Evolutionary conservation across 2,329 filamentous ascomycete species (phyloP).

Genomic region (Sporothrix variecibatus): DNA sequence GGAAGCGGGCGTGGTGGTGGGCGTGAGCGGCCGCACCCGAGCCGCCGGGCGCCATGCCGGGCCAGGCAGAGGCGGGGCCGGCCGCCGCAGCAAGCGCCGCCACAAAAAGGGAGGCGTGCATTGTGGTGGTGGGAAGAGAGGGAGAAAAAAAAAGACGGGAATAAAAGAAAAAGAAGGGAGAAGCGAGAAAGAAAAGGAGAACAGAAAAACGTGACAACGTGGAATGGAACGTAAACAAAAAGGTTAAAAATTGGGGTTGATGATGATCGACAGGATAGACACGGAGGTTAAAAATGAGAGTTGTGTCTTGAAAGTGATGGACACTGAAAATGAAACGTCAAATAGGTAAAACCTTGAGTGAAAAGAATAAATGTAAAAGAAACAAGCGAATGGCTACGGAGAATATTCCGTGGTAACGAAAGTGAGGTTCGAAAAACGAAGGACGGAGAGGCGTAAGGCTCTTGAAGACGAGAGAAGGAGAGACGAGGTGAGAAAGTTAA

Average conservation of each 20-base stretch:
- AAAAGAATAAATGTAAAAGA: not conserved
- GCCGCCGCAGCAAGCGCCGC: constrained; percentile 23
- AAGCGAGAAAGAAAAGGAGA: not conserved
- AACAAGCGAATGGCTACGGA: constrained; percentile 3
- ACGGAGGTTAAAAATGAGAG: not conserved
- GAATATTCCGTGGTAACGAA: constrained; percentile 3
- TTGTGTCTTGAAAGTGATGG: not conserved
- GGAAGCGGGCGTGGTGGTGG: constrained; percentile 19
- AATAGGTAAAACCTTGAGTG: not conserved
- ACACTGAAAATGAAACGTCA: not conserved
- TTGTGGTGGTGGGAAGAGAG: constrained; percentile 8
- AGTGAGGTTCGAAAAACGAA: constrained; percentile 6
- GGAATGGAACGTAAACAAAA: not conserved
- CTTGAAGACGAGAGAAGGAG: not conserved
- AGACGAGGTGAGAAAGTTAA: not conserved
- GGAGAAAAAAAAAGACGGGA: not conserved
- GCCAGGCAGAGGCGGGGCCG: constrained; percentile 26
- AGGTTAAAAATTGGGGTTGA: not conserved
- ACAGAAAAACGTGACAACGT: not conserved
- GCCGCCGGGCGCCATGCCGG: constrained; percentile 27
- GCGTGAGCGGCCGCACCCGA: constrained; percentile 1
- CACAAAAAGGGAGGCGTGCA: constrained; percentile 23
- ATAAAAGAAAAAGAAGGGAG: not conserved
- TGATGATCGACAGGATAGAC: constrained; percentile 2
- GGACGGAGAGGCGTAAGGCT: constrained; percentile 8